phyloP scores from a whole-genome alignment of 306 rosid species.

The Phaseolus lunatus region DNA sequence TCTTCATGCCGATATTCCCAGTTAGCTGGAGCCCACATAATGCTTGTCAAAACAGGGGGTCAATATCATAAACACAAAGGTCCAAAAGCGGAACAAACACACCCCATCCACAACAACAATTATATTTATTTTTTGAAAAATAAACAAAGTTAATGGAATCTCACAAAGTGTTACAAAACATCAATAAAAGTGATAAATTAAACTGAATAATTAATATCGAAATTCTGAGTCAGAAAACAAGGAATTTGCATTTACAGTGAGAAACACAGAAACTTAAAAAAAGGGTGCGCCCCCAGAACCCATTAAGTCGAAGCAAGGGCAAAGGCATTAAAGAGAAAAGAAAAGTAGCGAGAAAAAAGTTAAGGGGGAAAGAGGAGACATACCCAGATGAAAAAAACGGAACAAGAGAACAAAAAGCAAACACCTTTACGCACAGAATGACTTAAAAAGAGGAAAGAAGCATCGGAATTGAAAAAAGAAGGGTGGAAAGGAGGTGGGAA shows the following conservation, averaged over 20 bases:
- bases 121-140: not conserved
- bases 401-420: slow-evolving; percentile 55
- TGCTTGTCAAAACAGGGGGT: not conserved
- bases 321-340: slow-evolving; percentile 29
- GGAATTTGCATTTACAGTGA: slow-evolving; percentile 37
- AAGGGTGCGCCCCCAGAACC: slow-evolving; percentile 33
- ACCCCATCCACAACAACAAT: slow-evolving; percentile 30
- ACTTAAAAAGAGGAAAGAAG: slow-evolving; percentile 39
- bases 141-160: not conserved
- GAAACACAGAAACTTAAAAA: slow-evolving; percentile 37
- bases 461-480: slow-evolving; percentile 14
- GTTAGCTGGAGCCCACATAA: slow-evolving; percentile 49
- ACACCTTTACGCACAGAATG: slow-evolving; percentile 49
- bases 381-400: slow-evolving; percentile 44
- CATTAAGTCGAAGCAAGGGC: slow-evolving; percentile 28
- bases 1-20: slow-evolving; percentile 50
- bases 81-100: slow-evolving; percentile 27
- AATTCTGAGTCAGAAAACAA: slow-evolving; percentile 1
- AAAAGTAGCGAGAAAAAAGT: slow-evolving; percentile 47
- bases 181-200: slow-evolving; percentile 34
- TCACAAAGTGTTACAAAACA: slow-evolving; percentile 21
- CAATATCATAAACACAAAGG: slow-evolving; percentile 40
- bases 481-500: slow-evolving; percentile 27
- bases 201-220: slow-evolving; percentile 10
- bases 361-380: slow-evolving; percentile 33